Base-by-base conservation (phyloP, 371 early-diverging fungal genomes). In the Umbelopsis sp. region DNA sequence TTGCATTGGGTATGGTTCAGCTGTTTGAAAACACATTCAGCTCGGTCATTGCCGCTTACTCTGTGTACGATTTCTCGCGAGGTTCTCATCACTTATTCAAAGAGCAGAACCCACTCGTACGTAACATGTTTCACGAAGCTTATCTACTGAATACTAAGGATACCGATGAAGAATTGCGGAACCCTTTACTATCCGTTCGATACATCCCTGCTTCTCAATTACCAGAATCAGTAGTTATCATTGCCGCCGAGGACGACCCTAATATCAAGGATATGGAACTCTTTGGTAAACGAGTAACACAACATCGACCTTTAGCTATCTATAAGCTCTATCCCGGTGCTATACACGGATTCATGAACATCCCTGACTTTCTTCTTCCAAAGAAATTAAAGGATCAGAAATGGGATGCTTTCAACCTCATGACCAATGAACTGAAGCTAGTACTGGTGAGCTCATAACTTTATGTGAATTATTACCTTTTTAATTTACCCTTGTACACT, bases 331-430 rank as follows among this genome's bases (percentile, higher is more conserved):
- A 57, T 35, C 18, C 32, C 7, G 57, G 57, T 16, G 57, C 57
- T 3, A 32, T 57, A 12, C 57, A 57, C 14, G 57, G 57, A 57
- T 57, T 57, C 18, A 57, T 57, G 57, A 29, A 57, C 18, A 14
- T 57, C 8, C 57, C 57, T 18, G 57, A 57, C 35, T 57, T 57
- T 35, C 3, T n/a, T 16, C 57, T 57, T 29, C 12, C 11, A 0
- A 35, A 57, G 9, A n/a, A 4, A 12, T 5, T 57, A 3, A 57
- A 57, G 18, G 35, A 57, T 6, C 57, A 57, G 35, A 57, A 57
- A 57, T 57, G 57, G 57, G 57, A 57, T 57, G 57, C 57, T 8
- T 37, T 57, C 35, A 35, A 57, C 35, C 18, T 35, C 16, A 10
- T 57, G 16, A 14, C 29, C 10, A 29, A 6, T n/a, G 57, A 57